phyloP scores from a whole-genome alignment of 768 basidiomycete genomes.

The Hydnomerulius pinastri region DNA sequence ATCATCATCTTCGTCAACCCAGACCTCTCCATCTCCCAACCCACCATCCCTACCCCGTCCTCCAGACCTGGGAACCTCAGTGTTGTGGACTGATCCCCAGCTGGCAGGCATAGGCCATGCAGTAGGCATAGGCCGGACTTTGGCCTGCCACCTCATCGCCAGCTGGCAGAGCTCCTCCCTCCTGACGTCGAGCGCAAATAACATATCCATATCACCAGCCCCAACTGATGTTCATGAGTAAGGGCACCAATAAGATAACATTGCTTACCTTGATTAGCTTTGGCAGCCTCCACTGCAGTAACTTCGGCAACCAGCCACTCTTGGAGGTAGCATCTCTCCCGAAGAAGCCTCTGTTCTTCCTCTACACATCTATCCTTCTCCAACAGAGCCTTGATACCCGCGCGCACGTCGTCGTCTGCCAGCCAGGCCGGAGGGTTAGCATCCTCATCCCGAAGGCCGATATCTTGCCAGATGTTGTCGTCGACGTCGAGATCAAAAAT shows the following conservation, averaged over 20 bases:
- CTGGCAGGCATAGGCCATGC: constrained; percentile 5
- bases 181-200: background rate
- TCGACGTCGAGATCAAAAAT: constrained; percentile 37
- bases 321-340: constrained; percentile 5
- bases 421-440: constrained; percentile 12
- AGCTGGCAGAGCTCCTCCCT: background rate
- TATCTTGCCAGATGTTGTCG: constrained; percentile 36
- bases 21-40: too few relatives aligned
- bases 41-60: too few relatives aligned
- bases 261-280: background rate
- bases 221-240: background rate
- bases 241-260: background rate
- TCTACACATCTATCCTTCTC: constrained; percentile 9
- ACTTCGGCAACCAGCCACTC: constrained; percentile 1
- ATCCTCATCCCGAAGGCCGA: constrained; percentile 25
- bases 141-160: background rate
- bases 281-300: background rate
- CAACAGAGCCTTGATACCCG: constrained; percentile 7
- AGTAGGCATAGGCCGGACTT: background rate
- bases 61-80: too few relatives aligned
- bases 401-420: constrained; percentile 1
- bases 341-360: constrained; percentile 6
- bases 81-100: too few relatives aligned
- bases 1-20: too few relatives aligned
- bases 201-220: background rate